Conservation (phyloP, 352 stramenopile species). For the Globisporangium cylindrosporum region DNA sequence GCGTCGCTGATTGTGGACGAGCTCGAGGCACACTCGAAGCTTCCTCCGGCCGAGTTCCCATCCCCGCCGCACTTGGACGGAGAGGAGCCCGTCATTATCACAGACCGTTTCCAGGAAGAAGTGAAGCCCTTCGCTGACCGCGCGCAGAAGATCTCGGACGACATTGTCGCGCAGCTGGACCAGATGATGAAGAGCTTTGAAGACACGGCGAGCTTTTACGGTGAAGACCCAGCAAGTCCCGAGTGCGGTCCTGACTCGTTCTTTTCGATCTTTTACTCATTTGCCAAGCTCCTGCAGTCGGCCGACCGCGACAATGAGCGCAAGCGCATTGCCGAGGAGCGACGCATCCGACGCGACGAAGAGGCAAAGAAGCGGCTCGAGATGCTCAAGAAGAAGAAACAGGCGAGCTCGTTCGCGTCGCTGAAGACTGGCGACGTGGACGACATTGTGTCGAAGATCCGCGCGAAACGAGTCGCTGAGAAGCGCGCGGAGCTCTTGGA, state of each 20-base stretch:
- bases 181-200: slow-evolving; percentile 65
- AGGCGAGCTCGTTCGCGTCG: slow-evolving; percentile 58
- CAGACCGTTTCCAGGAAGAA: slow-evolving; percentile 74
- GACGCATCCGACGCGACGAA: slow-evolving; percentile 66
- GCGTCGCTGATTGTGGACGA: slow-evolving; percentile 69
- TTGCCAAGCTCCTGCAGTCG: slow-evolving; percentile 76
- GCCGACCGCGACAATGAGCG: slow-evolving; percentile 83
- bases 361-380: slow-evolving; percentile 80
- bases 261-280: slow-evolving; percentile 86
- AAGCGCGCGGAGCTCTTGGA: slow-evolving; percentile 63
- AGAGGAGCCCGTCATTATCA: slow-evolving; percentile 34
- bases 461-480: slow-evolving; percentile 72
- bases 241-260: slow-evolving; percentile 74
- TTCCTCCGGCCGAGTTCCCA: slow-evolving; percentile 36
- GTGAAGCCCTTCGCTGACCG: slow-evolving; percentile 73
- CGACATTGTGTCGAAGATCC: slow-evolving; percentile 83
- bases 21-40: slow-evolving; percentile 64
- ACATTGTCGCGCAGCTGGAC: slow-evolving; percentile 52
- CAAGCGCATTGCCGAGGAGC: slow-evolving; percentile 79
- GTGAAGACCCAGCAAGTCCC: slow-evolving; percentile 67
- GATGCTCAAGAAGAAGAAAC: slow-evolving; percentile 80
- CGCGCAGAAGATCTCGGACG: slow-evolving; percentile 57
- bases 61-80: slow-evolving; percentile 23
- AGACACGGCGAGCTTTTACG: slow-evolving; percentile 66
- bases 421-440: slow-evolving; percentile 81